A percentile compares a stretch with the other conserved stretches of the same genome.
Conservation (phyloP, 164 flowering plant genomes). For the Liriodendron chinense region DNA sequence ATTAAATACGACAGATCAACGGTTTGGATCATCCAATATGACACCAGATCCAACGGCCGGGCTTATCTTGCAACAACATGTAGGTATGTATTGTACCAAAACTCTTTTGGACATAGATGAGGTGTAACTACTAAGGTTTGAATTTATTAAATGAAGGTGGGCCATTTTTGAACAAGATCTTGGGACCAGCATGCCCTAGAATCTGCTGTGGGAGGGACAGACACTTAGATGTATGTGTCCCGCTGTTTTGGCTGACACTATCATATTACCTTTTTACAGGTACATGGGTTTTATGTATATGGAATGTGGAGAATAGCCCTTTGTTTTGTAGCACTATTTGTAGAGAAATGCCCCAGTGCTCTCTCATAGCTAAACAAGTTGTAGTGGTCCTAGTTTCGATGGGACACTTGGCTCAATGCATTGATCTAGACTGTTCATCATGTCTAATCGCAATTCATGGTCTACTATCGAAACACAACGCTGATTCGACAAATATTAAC, state of each 20-base stretch:
- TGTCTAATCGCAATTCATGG: no score
- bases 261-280: background rate
- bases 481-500: no score
- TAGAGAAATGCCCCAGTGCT: background rate
- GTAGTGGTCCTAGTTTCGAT: no score
- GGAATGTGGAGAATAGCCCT: background rate
- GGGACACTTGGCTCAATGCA: no score
- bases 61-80: background rate
- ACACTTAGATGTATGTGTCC: conserved; percentile 5
- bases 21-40: background rate
- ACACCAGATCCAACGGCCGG: background rate
- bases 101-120: background rate
- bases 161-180: background rate
- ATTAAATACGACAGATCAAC: background rate
- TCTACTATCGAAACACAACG: no score
- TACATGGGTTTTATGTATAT: background rate
- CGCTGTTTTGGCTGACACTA: conserved; percentile 11
- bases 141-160: background rate
- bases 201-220: conserved; percentile 8
- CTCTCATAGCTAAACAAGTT: no score
- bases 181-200: conserved; percentile 8
- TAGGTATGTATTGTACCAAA: background rate
- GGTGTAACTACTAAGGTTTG: background rate
- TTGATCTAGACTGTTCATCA: no score
- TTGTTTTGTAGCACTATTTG: background rate